Evolutionary conservation across 768 basidiomycete genomes (phyloP).

Genomic region (Lactarius hatsudake): DNA sequence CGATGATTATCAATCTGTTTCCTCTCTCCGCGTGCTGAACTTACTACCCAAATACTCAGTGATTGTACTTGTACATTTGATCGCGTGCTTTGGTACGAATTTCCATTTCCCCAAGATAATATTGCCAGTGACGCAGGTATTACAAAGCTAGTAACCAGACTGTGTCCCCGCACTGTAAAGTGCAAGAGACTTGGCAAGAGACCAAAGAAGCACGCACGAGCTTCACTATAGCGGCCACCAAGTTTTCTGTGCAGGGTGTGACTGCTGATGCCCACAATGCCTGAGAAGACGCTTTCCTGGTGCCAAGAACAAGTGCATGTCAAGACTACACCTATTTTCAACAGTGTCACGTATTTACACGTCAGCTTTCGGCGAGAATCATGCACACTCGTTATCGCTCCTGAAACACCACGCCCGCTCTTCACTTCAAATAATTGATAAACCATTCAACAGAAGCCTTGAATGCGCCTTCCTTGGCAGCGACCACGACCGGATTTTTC

Average conservation of each 20-base stretch:
- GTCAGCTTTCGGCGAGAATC: background rate
- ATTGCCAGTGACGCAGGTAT: too few species aligned
- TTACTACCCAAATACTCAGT: background rate
- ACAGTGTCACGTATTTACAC: background rate
- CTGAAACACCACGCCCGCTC: too few species aligned
- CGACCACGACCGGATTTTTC: constrained; percentile 32
- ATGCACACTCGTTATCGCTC: background rate
- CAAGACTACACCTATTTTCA: background rate
- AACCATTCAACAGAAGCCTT: constrained; percentile 39
- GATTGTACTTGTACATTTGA: too few species aligned
- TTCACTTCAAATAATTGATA: constrained; percentile 32
- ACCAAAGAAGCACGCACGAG: too few species aligned
- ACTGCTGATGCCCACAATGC: background rate
- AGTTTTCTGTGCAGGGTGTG: background rate
- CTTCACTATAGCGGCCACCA: too few species aligned
- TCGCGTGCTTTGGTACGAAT: too few species aligned
- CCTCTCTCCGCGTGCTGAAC: too few species aligned
- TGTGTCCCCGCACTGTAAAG: background rate
- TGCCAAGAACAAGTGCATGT: background rate
- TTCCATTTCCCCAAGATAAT: too few species aligned
- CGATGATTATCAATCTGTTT: too few species aligned
- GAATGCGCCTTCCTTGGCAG: constrained; percentile 44
- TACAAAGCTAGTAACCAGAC: too few species aligned
- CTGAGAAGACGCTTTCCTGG: background rate
- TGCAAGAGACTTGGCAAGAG: background rate